A percentile compares a stretch with the other conserved stretches of the same genome.
phyloP scores from a whole-genome alignment of 441 rosid genomes.

The Eutrema salsugineum region DNA sequence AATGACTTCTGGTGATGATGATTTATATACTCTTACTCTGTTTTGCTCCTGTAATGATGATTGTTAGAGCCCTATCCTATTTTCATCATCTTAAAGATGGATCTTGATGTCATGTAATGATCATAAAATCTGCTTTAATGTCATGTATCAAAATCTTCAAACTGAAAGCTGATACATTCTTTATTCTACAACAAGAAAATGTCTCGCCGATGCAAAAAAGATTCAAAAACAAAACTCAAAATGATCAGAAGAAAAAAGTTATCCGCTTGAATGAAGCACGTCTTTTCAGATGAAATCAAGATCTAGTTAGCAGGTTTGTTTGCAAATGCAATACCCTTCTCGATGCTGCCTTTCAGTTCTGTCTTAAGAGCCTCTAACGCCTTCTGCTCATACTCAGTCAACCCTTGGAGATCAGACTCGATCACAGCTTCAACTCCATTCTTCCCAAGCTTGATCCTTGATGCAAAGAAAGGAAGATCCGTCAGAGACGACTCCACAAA shows the following conservation, averaged over 20 bases:
- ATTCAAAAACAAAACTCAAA: constrained; percentile 24
- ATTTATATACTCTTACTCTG: too few relatives aligned
- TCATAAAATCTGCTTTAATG: constrained; percentile 12
- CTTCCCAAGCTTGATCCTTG: constrained; percentile 82
- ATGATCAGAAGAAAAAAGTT: constrained; percentile 18
- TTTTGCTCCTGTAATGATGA: constrained; percentile 78
- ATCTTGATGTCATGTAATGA: constrained; percentile 59
- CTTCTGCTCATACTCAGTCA: constrained; percentile 80
- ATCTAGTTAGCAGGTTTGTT: constrained; percentile 53
- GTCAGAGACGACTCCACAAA: constrained; percentile 76
- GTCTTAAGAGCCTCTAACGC: constrained; percentile 79
- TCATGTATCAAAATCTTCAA: constrained; percentile 21
- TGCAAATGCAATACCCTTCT: constrained; percentile 76
- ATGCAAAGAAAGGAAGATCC: constrained; percentile 91
- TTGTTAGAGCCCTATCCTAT: constrained; percentile 23
- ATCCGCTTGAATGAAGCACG: constrained; percentile 11
- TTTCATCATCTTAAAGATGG: constrained; percentile 57
- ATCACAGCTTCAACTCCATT: constrained; percentile 80
- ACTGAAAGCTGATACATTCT: constrained; percentile 28
- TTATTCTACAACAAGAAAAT: constrained; percentile 29
- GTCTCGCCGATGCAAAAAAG: constrained; percentile 15
- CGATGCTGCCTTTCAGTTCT: constrained; percentile 84
- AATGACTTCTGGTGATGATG: constrained; percentile 52
- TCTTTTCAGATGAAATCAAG: background rate
- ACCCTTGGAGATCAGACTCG: constrained; percentile 69